Percentiles rank a stretch among this genome's conserved stretches.
These are phyloP conservation scores for Fraxinus dipetala DNA, from an alignment of 305 asterid species.

Conservation along the genomic window DNA sequence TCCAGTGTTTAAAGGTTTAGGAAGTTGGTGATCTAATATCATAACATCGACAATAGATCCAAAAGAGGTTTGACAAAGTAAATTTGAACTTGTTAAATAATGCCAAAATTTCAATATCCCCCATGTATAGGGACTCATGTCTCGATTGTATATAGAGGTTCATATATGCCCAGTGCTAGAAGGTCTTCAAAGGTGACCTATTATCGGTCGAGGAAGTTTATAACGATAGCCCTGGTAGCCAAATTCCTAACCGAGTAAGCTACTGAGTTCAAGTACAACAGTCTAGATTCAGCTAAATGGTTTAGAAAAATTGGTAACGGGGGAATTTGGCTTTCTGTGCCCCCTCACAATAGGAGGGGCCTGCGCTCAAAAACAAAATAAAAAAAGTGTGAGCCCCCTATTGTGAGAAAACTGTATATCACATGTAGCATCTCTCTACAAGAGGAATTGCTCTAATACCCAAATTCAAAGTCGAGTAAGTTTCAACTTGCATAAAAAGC, in stretches of 20 bases:
- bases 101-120: neutral
- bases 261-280: neutral
- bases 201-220: no score
- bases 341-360: no score
- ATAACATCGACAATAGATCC: neutral
- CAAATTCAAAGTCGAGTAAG: neutral
- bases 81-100: neutral
- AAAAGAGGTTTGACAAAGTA: neutral
- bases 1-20: neutral
- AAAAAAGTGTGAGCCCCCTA: no score
- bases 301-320: no score
- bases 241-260: neutral
- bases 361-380: no score
- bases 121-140: neutral
- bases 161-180: neutral
- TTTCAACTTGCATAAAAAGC: neutral
- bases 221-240: neutral
- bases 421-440: no score
- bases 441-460: neutral
- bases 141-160: neutral
- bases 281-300: neutral
- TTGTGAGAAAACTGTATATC: no score
- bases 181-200: neutral
- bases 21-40: neutral
- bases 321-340: no score